Evolutionary conservation across 805 yeast genomes (phyloP), one percentile per base, ranked within the genome.

Genomic region (Starmerella apicola): DNA sequence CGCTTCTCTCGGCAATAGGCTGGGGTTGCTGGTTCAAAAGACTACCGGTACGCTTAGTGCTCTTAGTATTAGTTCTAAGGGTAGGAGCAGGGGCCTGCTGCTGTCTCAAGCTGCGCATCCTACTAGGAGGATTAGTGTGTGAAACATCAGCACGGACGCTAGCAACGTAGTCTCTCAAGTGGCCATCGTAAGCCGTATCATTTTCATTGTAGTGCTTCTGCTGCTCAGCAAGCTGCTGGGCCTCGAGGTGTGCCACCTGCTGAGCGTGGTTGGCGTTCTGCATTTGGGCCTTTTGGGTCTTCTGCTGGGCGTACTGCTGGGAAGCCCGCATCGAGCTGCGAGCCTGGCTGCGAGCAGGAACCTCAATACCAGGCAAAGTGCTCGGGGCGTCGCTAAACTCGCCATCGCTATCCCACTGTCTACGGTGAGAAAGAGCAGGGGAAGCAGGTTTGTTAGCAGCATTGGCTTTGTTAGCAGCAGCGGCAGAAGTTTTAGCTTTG

Each of bases 11-110:
- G 17, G 10, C 30, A 27, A 27, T 15, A 12, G 26, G 23, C 6
- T 44, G 44, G 5, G 40, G 37, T 21, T 37, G 21, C 30, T 44
- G 48, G 32, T 33, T 36, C 19, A 44, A 44, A 15, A 44, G 35
- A 18, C 42, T 37, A 6, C 32, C 34, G 18, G n/a, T 32, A 5
- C 34, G 24, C 8, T 10, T 16, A 3, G 39, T 27, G 23, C 30
- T 24, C 1, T 13, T 25, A 17, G 24, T 32, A 13, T 39, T 40
- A 9, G 20, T 22, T 9, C 47, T 39, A 23, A 38, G 26, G 5
- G 40, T 32, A 13, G 45, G 45, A 3, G 43, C 37, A 10, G 36
- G 21, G 4, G 42, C 30, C 34, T 43, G 44, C 17, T n/a, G 7
- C 17, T 15, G 17, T 6, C 47, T 19, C 13, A 44, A 34, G 2